Evolutionary conservation across 192 early-diverging fungal species (phyloP), one percentile per base, ranked within the genome.

Genomic region (Coemansia sp.): DNA sequence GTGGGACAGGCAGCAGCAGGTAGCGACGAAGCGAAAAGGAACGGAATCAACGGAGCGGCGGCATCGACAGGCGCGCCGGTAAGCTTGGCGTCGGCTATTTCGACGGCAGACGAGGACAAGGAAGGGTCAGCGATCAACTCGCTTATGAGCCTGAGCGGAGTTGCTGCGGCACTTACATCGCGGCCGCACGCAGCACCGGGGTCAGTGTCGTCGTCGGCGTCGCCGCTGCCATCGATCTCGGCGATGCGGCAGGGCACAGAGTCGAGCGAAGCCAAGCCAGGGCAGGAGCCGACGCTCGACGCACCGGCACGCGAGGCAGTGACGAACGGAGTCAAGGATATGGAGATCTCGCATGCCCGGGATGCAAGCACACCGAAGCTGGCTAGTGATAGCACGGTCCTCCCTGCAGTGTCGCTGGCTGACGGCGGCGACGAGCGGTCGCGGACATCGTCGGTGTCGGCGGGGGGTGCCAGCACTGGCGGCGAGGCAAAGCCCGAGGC

Each of bases 101-200:
- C 69, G 0, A 51, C 43, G 0, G 47, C 49, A 0, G 63, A 73
- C n/a, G 69, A 73, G 11, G 69, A 73, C 47, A 65, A 73, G 29
- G 69, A 73, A 7, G 69, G 41, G 25, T 73, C 63, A 19, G 69
- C 69, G 12, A 65, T 73, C 30, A 73, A 73, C 43, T 73, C 69
- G 13, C 62, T 73, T 19, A 73, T 73, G 69, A 73, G 69, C 30
- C 50, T 73, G 28, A 73, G 69, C 50, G 61, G 64, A 23, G 69
- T 60, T 12, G 69, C 69, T 9, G 56, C 62, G 0, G 50, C 69
- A 16, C 44, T 73, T 27, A 73, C 69, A 6, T 31, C 69, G 34
- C 58, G 69, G 2, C 63, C 62, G 0, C 69, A 57, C 26, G 46
- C 43, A 3, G 40, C 56, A 20, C 27, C 27, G 38, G 13, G 11